Conservation (phyloP, 139 green algal species). For the Chlamydomonas sphaeroides region DNA sequence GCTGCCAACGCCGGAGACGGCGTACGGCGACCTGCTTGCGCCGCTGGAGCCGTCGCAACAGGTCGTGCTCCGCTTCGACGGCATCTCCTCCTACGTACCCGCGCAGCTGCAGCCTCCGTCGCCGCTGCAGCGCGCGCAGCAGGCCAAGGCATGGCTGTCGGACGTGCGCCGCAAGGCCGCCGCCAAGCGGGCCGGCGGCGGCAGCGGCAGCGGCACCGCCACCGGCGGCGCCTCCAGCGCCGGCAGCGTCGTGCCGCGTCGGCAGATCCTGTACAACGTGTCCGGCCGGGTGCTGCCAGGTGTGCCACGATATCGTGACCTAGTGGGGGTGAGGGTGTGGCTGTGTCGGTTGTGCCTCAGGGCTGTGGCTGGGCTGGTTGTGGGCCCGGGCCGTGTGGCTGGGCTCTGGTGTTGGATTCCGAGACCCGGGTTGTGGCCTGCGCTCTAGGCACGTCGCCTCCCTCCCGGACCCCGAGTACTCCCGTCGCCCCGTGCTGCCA, state of each 20-base stretch:
- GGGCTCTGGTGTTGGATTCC: too few species aligned
- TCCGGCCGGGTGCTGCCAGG: constrained; percentile 54
- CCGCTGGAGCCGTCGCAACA: constrained; percentile 7
- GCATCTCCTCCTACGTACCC: constrained; percentile 19
- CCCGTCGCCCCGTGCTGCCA: too few species aligned
- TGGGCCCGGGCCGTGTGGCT: too few species aligned
- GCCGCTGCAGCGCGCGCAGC: constrained; percentile 4
- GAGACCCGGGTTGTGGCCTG: too few species aligned
- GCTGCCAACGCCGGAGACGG: not conserved
- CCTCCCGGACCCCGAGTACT: too few species aligned
- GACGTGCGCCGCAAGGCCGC: not conserved
- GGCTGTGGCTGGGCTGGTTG: too few species aligned
- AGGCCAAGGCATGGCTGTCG: not conserved
- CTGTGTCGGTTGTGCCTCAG: too few species aligned
- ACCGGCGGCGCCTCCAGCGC: not conserved
- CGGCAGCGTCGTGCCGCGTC: not conserved
- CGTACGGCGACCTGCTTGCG: constrained; percentile 14
- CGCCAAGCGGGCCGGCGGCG: not conserved
- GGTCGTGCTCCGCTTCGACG: constrained; percentile 29
- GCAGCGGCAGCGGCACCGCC: not conserved
- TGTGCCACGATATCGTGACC: not conserved
- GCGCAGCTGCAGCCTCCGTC: constrained; percentile 29
- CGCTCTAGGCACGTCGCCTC: too few species aligned
- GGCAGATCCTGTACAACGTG: constrained; percentile 57
- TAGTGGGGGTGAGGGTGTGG: too few species aligned